Conservation (phyloP, 352 stramenopile genomes). For the Globisporangium lucens region DNA sequence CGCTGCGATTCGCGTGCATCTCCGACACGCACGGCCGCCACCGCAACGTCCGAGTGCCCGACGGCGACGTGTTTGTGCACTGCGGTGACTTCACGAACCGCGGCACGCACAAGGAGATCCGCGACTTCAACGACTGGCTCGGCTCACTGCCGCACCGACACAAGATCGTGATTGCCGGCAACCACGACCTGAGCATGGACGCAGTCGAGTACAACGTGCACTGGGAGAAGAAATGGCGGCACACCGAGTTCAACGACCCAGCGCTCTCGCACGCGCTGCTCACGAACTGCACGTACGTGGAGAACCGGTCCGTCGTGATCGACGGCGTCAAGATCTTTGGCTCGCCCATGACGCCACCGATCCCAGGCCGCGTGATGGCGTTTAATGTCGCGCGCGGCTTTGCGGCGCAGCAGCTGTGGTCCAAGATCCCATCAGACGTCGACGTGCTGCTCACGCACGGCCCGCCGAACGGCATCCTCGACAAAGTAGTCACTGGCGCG, state of each 20-base stretch:
- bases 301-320: constrained; percentile 67
- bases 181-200: constrained; percentile 83
- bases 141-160: constrained; percentile 62
- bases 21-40: constrained; percentile 82
- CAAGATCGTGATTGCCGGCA: constrained; percentile 81
- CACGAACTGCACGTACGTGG: constrained; percentile 71
- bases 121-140: constrained; percentile 78
- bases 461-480: constrained; percentile 82
- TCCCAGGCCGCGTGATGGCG: constrained; percentile 60
- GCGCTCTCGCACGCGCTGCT: constrained; percentile 45
- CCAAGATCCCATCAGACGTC: constrained; percentile 62
- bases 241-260: constrained; percentile 67
- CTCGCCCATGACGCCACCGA: constrained; percentile 72
- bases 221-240: constrained; percentile 58
- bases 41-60: constrained; percentile 55
- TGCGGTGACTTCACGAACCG: constrained; percentile 89
- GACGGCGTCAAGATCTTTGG: constrained; percentile 75
- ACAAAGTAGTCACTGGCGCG: constrained; percentile 58
- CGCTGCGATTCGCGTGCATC: constrained; percentile 73
- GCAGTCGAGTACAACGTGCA: constrained; percentile 57
- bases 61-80: constrained; percentile 86
- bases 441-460: constrained; percentile 90
- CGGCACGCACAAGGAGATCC: constrained; percentile 64
- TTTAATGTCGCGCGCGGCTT: constrained; percentile 72
- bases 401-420: constrained; percentile 63